Base-by-base conservation (phyloP, 1,139 yeast species). In the Torulaspora pretoriensis region DNA sequence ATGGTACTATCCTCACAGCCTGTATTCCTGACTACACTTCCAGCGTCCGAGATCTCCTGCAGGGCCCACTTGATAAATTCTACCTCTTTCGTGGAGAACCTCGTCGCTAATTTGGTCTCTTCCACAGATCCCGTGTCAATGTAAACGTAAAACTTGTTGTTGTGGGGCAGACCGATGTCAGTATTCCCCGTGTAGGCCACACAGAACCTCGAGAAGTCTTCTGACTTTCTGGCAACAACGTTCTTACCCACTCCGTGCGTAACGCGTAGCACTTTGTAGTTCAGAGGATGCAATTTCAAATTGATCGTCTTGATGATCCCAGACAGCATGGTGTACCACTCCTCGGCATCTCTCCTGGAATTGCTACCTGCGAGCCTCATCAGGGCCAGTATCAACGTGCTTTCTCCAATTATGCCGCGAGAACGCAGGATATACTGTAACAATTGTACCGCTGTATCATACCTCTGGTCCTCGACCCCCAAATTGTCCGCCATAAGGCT, bases 321-420 rank as follows among this genome's bases (percentile, higher is more conserved):
- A 16, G 47, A 32, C 34, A 61, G 38, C 25, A 32, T 32, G n/a
- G 38, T 19, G 12, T 32, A 31, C 56, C 57, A 51, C 14, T 43
- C 42, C 9, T 35, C 33, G 13, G 43, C 46, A 10, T 40, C 49
- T 7, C 23, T 24, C 10, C 28, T 35, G 8, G 19, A 37, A 6
- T 37, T 22, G 19, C 52, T 51, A 26, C 42, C 35, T 12, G 44
- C 46, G 25, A 60, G 40, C 16, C 42, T 44, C 38, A 50, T 44
- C 30, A 59, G 41, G 7, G 53, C 61, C n/a, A 49, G 24, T 38
- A 58, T 31, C 13, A 62, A 50, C 13, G 39, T 43, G 27, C 50
- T 50, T 38, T 60, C 64, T 38, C 57, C 59, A 31, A 63, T 55
- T 2, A 61, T 48, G 5, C 64, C 63, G 19, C 61, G 46, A 17